Percentiles rank a stretch among this genome's conserved stretches.
Conservation (phyloP, 2,329 filamentous ascomycete genomes). For the Alternaria longipes region DNA sequence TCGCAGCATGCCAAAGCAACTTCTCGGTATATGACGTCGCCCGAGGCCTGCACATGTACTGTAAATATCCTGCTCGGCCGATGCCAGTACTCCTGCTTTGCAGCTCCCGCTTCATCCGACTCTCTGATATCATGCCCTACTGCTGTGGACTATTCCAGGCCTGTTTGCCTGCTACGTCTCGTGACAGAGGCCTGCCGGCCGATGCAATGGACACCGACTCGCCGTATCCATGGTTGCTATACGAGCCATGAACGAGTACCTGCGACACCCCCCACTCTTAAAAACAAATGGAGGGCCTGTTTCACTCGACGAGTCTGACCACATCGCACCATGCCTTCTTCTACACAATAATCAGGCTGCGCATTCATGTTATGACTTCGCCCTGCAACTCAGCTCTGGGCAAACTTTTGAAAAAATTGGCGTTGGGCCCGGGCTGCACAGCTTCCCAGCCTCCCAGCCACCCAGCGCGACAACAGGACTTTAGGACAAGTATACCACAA, state of each 20-base stretch:
- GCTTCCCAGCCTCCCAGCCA: background rate
- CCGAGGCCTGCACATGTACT: background rate
- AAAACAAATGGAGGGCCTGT: background rate
- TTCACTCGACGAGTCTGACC: background rate
- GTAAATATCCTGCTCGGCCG: conserved; percentile 2
- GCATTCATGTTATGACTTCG: background rate
- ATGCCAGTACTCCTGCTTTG: background rate
- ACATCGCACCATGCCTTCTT: background rate
- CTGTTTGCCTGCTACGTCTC: background rate
- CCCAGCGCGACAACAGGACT: background rate
- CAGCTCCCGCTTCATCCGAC: background rate
- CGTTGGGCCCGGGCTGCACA: background rate
- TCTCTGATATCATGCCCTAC: background rate
- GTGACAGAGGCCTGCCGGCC: background rate
- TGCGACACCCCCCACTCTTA: background rate
- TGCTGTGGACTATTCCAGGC: background rate
- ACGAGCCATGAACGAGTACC: background rate
- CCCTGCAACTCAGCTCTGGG: background rate
- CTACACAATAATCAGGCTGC: background rate
- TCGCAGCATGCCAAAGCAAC: background rate
- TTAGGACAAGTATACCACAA: background rate
- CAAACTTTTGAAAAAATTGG: background rate
- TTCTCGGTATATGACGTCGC: background rate
- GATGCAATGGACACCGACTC: background rate
- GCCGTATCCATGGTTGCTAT: background rate